phyloP scores from a whole-genome alignment of 768 basidiomycete genomes.

The Pulveroboletus sp. region DNA sequence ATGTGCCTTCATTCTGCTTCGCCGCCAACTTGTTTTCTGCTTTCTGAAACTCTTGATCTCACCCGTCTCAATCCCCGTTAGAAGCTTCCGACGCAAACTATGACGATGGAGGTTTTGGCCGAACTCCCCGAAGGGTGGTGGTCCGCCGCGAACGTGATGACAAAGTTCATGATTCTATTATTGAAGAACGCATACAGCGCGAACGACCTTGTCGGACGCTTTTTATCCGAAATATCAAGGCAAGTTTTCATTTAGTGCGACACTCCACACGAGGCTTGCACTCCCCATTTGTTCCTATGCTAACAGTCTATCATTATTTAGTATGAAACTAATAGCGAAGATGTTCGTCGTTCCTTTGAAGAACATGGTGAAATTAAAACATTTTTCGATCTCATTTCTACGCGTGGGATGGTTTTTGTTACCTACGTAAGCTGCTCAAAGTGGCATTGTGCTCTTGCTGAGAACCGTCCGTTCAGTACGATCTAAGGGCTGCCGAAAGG shows the following conservation, averaged over 20 bases:
- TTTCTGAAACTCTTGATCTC: conserved; percentile 50
- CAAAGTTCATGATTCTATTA: conserved; percentile 87
- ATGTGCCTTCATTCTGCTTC: conserved; percentile 43
- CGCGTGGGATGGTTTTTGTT: conserved; percentile 98
- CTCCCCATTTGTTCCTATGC: conserved; percentile 2
- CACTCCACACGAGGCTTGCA: conserved; percentile 9
- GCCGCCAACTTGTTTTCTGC: conserved; percentile 38
- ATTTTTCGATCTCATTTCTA: conserved; percentile 93
- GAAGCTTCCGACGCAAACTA: conserved; percentile 59
- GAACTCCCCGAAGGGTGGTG: conserved; percentile 44
- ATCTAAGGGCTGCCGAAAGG: conserved; percentile 88
- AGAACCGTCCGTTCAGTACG: conserved; percentile 56
- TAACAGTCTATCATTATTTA: conserved; percentile 32
- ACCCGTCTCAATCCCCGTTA: conserved; percentile 45
- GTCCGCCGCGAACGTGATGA: conserved; percentile 79
- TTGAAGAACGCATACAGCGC: conserved; percentile 90
- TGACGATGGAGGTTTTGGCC: conserved; percentile 52
- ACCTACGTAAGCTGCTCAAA: conserved; percentile 77
- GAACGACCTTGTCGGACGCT: conserved; percentile 95
- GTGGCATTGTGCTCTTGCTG: conserved; percentile 7
- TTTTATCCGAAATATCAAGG: conserved; percentile 98
- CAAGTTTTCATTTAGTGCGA: conserved; percentile 45
- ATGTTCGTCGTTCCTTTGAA: conserved; percentile 83
- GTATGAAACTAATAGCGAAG: conserved; percentile 88
- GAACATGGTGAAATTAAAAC: conserved; percentile 95